These are phyloP conservation scores for Heracleum sosnowskyi DNA, from an alignment of 129 eudicot species.

Conservation along the genomic window DNA sequence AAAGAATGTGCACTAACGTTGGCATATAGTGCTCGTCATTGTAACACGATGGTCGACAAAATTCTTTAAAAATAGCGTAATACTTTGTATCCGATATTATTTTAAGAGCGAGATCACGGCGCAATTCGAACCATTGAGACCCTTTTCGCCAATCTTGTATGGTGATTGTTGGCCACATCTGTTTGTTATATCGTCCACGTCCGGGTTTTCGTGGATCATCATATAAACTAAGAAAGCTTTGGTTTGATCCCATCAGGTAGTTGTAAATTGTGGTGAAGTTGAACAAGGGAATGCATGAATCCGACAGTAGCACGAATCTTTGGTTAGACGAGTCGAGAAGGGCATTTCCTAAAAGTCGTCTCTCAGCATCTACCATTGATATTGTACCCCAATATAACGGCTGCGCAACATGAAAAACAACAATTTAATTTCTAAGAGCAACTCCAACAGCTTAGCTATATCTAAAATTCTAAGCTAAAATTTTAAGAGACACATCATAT, in stretches of 20 bases:
- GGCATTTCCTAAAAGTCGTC: conserved; percentile 49
- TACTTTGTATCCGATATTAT: conserved; percentile 23
- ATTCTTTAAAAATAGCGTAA: conserved; percentile 23
- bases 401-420: conserved; percentile 10
- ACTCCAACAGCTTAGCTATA: too few relatives aligned
- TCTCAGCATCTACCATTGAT: conserved; percentile 45
- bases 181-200: conserved; percentile 37
- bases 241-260: conserved; percentile 30
- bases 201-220: conserved; percentile 28
- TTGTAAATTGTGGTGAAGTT: conserved; percentile 35
- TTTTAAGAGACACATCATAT: neutral
- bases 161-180: conserved; percentile 28
- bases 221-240: conserved; percentile 21
- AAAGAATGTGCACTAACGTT: conserved; percentile 25
- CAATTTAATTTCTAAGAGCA: too few relatives aligned
- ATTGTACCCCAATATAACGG: conserved; percentile 36
- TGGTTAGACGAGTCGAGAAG: conserved; percentile 41
- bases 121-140: conserved; percentile 50
- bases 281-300: conserved; percentile 44
- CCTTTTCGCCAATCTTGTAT: conserved; percentile 51
- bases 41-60: conserved; percentile 34
- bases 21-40: conserved; percentile 48
- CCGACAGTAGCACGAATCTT: conserved; percentile 39
- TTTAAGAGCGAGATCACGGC: conserved; percentile 23
- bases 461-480: too few relatives aligned